Evolutionary conservation across 2,329 filamentous ascomycete species (phyloP).

Genomic region (Podosphaera fusca): DNA sequence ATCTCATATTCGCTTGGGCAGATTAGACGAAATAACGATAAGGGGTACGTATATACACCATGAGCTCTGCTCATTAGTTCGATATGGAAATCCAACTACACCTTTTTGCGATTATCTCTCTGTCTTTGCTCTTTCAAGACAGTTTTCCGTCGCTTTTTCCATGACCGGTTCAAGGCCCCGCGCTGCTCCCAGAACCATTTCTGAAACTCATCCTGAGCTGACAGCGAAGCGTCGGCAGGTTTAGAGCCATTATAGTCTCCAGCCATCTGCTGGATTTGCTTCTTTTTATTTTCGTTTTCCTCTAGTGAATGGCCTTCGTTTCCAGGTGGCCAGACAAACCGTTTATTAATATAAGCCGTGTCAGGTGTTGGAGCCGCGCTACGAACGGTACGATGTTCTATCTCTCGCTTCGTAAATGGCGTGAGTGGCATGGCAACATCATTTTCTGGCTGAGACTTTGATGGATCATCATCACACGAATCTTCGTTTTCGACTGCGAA

Average conservation of each 20-base stretch:
- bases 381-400: constrained; percentile 50
- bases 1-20: no score
- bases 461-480: constrained; percentile 17
- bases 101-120: constrained; percentile 22
- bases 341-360: constrained; percentile 52
- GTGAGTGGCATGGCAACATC: constrained; percentile 41
- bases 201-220: constrained; percentile 29
- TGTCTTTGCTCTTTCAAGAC: constrained; percentile 44
- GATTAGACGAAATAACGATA: no score
- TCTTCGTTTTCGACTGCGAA: constrained; percentile 35
- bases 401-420: constrained; percentile 58
- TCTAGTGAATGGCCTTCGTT: constrained; percentile 21
- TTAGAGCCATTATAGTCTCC: no score
- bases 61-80: no score
- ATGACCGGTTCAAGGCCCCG: constrained; percentile 38
- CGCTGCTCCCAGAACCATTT: constrained; percentile 47
- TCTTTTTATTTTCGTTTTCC: constrained; percentile 21
- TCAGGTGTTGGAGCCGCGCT: constrained; percentile 91
- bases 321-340: constrained; percentile 30
- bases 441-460: constrained; percentile 18
- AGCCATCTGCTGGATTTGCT: neutral
- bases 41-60: no score
- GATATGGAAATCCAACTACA: no score
- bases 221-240: no score
- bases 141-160: constrained; percentile 40